Percentiles rank a stretch among this genome's conserved stretches.
Conservation (phyloP, 768 basidiomycete genomes). For the Amanita inopinata region DNA sequence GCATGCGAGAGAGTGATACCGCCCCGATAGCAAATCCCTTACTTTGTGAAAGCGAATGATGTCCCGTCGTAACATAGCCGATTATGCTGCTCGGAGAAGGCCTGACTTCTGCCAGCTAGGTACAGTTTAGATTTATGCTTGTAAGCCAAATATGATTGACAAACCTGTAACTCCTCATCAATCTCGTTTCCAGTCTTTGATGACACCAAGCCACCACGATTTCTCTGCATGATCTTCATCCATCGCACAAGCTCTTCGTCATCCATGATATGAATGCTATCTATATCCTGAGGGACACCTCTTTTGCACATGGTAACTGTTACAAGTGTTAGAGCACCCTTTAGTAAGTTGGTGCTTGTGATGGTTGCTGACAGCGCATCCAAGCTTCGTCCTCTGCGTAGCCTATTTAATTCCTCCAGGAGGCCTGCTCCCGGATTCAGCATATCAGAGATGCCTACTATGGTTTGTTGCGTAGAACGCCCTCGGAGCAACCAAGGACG, state of each 20-base stretch:
- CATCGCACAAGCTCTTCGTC: conserved; percentile 44
- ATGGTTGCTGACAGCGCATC: conserved; percentile 23
- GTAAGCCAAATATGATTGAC: neutral
- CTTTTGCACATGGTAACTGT: conserved; percentile 49
- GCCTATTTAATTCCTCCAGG: conserved; percentile 43
- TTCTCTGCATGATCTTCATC: conserved; percentile 24
- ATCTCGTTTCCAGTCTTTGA: conserved; percentile 17
- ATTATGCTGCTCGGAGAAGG: conserved; percentile 42
- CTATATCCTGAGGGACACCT: conserved; percentile 69
- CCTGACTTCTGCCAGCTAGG: conserved; percentile 35
- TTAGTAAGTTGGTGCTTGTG: conserved; percentile 36
- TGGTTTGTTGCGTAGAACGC: conserved; percentile 32
- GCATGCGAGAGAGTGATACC: conserved; percentile 43
- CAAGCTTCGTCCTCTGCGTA: conserved; percentile 47
- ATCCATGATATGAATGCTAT: conserved; percentile 55
- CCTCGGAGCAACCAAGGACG: conserved; percentile 69
- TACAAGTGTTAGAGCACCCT: conserved; percentile 60
- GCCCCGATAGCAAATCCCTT: conserved; percentile 72
- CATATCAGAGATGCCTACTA: conserved; percentile 29
- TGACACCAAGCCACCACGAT: conserved; percentile 1
- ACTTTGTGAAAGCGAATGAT: conserved; percentile 71
- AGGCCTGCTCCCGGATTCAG: conserved; percentile 36
- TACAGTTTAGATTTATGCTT: conserved; percentile 4
- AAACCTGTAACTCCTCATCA: conserved; percentile 20
- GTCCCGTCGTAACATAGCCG: conserved; percentile 81